Base-by-base conservation (phyloP, 1,139 yeast species). In the Suhomyces atakaporum region DNA sequence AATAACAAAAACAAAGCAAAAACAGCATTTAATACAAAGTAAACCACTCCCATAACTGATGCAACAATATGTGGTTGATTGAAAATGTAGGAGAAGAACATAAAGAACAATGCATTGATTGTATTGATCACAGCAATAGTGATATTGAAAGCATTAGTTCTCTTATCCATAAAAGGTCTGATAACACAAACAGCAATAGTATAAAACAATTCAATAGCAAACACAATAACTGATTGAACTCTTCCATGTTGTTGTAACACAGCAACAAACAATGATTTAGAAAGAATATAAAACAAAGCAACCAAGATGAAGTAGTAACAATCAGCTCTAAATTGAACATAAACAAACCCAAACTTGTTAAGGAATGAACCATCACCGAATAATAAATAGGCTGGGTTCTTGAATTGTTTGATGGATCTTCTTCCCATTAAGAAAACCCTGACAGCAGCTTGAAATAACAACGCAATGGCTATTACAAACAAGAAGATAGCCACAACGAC, bases 111-210 rank as follows among this genome's bases (percentile, higher is more conserved):
- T 1, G 96, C 81, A 60, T 90, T 90, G 54, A 90, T 66, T 38
- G 89, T 75, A 54, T 83, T 85, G 51, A 92, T 81, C 28, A 86
- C 76, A 22, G 86, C 79, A 52, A 92, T 88, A 33, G 86, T 77
- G 51, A 92, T 90, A 63, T 90, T 92, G 75, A 90, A 86, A 19
- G 81, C 83, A 56, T 94, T 92, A 16, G 97, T 90, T 63, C 95
- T 77, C 63, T 84, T 89, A 66, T 92, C 97, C 92, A 94, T 81
- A 59, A 78, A 92, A 4, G 98, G 98, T 60, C 92, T 79, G 44
- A 75, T 67, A 73, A 78, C 75, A 53, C 90, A 81, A 23, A 89
- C 53, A 1, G 69, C 69, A 21, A 75, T 73, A 47, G 85, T 77
- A 61, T 83, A 88, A 14, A 74, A 50, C 44, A 90, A 66, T 60